phyloP scores from a whole-genome alignment of 2,329 filamentous ascomycete species.

The Lachnellula subtilissima region DNA sequence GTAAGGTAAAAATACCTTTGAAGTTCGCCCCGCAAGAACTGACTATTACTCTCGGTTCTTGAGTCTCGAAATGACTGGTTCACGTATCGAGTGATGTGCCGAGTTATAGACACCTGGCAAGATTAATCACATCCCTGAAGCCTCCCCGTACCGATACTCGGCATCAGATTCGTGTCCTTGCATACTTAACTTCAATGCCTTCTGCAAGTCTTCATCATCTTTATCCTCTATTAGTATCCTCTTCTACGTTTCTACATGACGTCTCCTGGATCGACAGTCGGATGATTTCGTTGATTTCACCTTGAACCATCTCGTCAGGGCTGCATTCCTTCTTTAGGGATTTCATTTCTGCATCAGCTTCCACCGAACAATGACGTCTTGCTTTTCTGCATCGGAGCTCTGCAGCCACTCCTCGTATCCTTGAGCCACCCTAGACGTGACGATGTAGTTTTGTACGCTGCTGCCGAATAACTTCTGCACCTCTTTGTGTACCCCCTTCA shows the following conservation, averaged over 20 bases:
- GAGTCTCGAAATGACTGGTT: too few species aligned
- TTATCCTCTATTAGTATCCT: slow-evolving; percentile 50
- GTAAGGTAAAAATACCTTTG: too few species aligned
- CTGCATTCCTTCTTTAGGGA: neutral
- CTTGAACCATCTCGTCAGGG: slow-evolving; percentile 22
- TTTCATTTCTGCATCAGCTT: slow-evolving; percentile 32
- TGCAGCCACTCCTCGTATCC: slow-evolving; percentile 59
- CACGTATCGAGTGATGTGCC: too few species aligned
- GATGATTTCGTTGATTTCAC: slow-evolving; percentile 66
- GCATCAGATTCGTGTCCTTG: slow-evolving; percentile 19
- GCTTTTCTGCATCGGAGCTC: slow-evolving; percentile 52
- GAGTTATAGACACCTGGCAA: neutral
- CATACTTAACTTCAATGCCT: slow-evolving; percentile 22
- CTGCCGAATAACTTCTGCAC: slow-evolving; percentile 55
- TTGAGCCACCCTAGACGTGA: slow-evolving; percentile 67
- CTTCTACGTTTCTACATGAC: slow-evolving; percentile 59
- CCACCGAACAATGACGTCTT: slow-evolving; percentile 56
- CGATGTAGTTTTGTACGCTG: slow-evolving; percentile 72
- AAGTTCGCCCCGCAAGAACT: too few species aligned
- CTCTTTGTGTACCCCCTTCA: slow-evolving; percentile 62
- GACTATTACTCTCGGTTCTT: too few species aligned
- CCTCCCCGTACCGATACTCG: slow-evolving; percentile 12
- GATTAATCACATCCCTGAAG: slow-evolving; percentile 4
- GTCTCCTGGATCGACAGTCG: slow-evolving; percentile 61
- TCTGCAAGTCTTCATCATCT: slow-evolving; percentile 25